Evolutionary conservation across 2,329 filamentous ascomycete species (phyloP), one percentile per base, ranked within the genome.

Genomic region (Colletotrichum lentis): DNA sequence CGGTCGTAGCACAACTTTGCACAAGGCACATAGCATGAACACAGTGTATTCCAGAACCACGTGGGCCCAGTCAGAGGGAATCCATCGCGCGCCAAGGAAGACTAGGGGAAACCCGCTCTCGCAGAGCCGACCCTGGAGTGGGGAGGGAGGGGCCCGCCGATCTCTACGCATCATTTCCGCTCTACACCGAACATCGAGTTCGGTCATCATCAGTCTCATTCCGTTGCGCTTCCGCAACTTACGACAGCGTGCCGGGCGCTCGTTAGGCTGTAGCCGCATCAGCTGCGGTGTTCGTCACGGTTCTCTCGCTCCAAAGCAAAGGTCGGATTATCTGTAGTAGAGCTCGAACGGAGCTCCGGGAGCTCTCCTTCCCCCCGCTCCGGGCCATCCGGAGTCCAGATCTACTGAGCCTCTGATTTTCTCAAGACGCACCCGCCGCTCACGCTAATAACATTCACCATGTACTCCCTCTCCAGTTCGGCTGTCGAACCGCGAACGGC

Each of bases 391-490:
- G 31, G 31, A 16, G 50, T 41, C 16, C n/a, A 24, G 27, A 2
- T 31, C 27, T 24, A 31, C 27, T 8, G 24, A 16, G 27, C 35
- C 39, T 5, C 18, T 12, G 27, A 8, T 16, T 41, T 31, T 50
- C 31, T 58, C 41, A 46, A 41, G 14, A 67, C 35, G 31, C 14
- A 14, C 18, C 12, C 16, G 12, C 11, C 55, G 37, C 1, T 1
- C 53, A 4, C 6, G 10, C 53, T 16, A 35, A 35, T 22, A 12
- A 54, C 16, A 16, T 50, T 14, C 58, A 41, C 44, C 31, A 79
- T 79, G 78, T 76, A 78, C 46, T 63, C 71, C 6, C 50, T 75
- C n/a, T 70, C 73, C 14, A 71, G 72, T 52, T 72, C 73, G 52
- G 61, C 73, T 4, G 12, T 67, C 50, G 74, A 73, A 57, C 70